These are phyloP conservation scores for Leavenworthia alabamica DNA, from an alignment of 345 rosid species.

Conservation along the genomic window DNA sequence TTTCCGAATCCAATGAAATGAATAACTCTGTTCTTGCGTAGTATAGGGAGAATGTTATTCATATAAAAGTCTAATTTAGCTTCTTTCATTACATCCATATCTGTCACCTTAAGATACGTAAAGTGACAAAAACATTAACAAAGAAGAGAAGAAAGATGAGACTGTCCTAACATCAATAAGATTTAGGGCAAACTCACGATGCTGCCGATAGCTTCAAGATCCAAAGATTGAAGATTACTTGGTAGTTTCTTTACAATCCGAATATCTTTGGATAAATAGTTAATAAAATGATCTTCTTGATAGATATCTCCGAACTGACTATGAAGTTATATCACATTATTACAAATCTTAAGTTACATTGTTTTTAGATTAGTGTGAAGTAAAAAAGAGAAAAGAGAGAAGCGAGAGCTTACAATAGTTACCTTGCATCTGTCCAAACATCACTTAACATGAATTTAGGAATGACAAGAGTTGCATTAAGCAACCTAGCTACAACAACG, in stretches of 20 bases:
- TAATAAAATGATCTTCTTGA: constrained; percentile 79
- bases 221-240: constrained; percentile 61
- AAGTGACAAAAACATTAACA: neutral
- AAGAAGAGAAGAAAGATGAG: neutral
- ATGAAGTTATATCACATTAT: constrained; percentile 9
- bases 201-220: constrained; percentile 87
- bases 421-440: constrained; percentile 95
- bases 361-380: too few species aligned
- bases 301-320: constrained; percentile 93
- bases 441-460: constrained; percentile 91
- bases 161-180: neutral
- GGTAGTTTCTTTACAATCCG: constrained; percentile 82
- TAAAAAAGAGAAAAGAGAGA: neutral
- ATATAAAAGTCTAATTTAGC: constrained; percentile 77
- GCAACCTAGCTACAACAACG: constrained; percentile 71
- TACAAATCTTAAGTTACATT: too few species aligned
- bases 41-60: constrained; percentile 83
- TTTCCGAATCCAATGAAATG: constrained; percentile 94
- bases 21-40: constrained; percentile 60
- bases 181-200: constrained; percentile 54
- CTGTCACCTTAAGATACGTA: constrained; percentile 57
- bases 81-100: constrained; percentile 67
- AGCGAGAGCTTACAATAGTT: constrained; percentile 29
- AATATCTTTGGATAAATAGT: constrained; percentile 71
- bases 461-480: constrained; percentile 82